phyloP scores from a whole-genome alignment of 2,329 filamentous ascomycete species.

The Magnaporthiopsis rhizophila region DNA sequence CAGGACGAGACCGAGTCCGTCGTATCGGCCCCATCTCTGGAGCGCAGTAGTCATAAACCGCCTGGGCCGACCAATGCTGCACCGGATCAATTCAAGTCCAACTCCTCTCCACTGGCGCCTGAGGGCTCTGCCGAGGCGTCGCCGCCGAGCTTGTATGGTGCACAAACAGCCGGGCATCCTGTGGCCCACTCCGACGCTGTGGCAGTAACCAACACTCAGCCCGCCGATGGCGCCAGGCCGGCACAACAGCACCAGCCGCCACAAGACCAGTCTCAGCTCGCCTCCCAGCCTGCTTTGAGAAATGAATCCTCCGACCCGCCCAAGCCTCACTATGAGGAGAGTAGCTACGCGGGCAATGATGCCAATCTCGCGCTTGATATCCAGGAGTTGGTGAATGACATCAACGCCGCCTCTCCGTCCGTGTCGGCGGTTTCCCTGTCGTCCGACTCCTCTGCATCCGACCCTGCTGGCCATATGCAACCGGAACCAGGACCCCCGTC shows the following conservation, averaged over 20 bases:
- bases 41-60: neutral
- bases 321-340: slow-evolving; percentile 3
- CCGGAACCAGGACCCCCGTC: neutral
- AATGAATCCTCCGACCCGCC: neutral
- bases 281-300: neutral
- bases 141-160: neutral
- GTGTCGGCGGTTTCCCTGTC: slow-evolving; percentile 9
- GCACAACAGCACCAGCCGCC: neutral
- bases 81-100: neutral
- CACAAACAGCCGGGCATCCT: neutral
- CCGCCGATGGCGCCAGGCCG: neutral
- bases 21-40: slow-evolving; percentile 1
- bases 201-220: neutral
- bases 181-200: neutral
- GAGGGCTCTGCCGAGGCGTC: neutral
- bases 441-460: slow-evolving; percentile 10
- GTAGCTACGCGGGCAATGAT: slow-evolving; percentile 15
- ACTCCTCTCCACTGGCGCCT: slow-evolving; percentile 2
- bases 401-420: slow-evolving; percentile 17
- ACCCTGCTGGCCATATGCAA: slow-evolving; percentile 7
- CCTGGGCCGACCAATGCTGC: slow-evolving; percentile 6
- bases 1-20: slow-evolving; percentile 9
- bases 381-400: slow-evolving; percentile 27
- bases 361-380: slow-evolving; percentile 23
- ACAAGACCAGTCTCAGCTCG: neutral